Base-by-base conservation (phyloP, 1,139 yeast genomes). In the Kurtzmaniella natalensis region DNA sequence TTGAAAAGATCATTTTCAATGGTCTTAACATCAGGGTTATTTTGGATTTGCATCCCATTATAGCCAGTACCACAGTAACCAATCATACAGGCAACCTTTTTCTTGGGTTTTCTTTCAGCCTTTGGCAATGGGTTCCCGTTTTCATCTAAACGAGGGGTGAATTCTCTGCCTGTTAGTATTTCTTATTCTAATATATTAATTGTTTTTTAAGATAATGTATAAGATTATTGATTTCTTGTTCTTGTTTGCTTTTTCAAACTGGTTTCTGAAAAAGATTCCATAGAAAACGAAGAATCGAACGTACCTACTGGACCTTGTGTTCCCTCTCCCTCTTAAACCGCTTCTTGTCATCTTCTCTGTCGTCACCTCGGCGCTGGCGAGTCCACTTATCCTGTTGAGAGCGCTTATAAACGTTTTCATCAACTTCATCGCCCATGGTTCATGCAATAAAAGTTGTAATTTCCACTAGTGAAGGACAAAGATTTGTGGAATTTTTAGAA, bases 1-100 rank as follows among this genome's bases (percentile, higher is more conserved):
- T 74, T 72, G 57, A 88, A 92, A 14, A 92, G 53, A 35, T 86
- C 96, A 10, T 92, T 92, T 58, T 92, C 99, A 47, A 92, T 94
- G 10, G 99, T 92, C 51, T 78, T 80, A 35, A 80, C 79, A 20
- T 92, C 95, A 4, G 96, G 95, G 51, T 88, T 89, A 39, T 64
- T 64, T 40, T 69, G 74, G 45, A 85, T 68, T 59, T 92, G 99
- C 95, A 92, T 87, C 9, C 99, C 99, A 57, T 87, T 94, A 59
- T 89, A 92, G 0, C 98, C 98, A 0, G 97, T 82, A 32, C 99
- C 99, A 58, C 97, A 92, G 62, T 92, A 92, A 2, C 99, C 98
- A 47, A 92, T 71, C 80, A 88, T 72, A 44, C 86, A 82, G 0
- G 96, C 97, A 16, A 88, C 96, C 57, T 92, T 92, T 41, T 75